Percentiles rank a stretch among this genome's conserved stretches.
Evolutionary conservation across 1,139 yeast genomes (phyloP).

Genomic region (Torulaspora pretoriensis): DNA sequence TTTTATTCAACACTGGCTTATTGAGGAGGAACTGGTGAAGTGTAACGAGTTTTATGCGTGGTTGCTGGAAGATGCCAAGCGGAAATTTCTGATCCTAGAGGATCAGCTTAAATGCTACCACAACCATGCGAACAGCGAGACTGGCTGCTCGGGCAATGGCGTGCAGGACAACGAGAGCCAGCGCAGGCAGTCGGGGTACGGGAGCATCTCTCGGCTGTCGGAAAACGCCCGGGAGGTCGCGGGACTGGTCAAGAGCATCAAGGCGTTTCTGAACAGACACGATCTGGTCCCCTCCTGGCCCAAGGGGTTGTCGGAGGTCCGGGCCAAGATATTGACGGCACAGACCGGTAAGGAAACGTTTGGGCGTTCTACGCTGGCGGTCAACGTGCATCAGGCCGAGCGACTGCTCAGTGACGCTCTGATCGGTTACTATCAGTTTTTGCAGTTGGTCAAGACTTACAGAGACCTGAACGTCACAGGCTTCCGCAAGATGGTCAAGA

Average conservation of each 20-base stretch:
- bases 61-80: constrained; percentile 29
- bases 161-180: constrained; percentile 3
- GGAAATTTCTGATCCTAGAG: constrained; percentile 23
- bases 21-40: constrained; percentile 29
- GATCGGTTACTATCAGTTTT: constrained; percentile 71
- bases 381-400: constrained; percentile 51
- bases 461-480: constrained; percentile 80
- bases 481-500: constrained; percentile 80
- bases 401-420: constrained; percentile 73
- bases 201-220: constrained; percentile 8
- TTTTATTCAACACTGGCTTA: constrained; percentile 35
- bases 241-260: constrained; percentile 8
- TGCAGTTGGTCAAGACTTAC: constrained; percentile 74
- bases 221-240: constrained; percentile 9
- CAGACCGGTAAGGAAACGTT: constrained; percentile 38
- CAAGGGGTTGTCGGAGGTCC: constrained; percentile 13
- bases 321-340: constrained; percentile 7
- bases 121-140: constrained; percentile 17
- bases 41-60: constrained; percentile 36
- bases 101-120: constrained; percentile 26
- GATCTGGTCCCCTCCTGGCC: constrained; percentile 36
- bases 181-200: constrained; percentile 3
- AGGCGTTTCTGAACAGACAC: constrained; percentile 23
- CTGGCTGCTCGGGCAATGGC: background rate
- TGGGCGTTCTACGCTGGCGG: constrained; percentile 14